Conservation (phyloP, 495 filamentous ascomycete genomes). For the Talaromyces wortmannii region DNA sequence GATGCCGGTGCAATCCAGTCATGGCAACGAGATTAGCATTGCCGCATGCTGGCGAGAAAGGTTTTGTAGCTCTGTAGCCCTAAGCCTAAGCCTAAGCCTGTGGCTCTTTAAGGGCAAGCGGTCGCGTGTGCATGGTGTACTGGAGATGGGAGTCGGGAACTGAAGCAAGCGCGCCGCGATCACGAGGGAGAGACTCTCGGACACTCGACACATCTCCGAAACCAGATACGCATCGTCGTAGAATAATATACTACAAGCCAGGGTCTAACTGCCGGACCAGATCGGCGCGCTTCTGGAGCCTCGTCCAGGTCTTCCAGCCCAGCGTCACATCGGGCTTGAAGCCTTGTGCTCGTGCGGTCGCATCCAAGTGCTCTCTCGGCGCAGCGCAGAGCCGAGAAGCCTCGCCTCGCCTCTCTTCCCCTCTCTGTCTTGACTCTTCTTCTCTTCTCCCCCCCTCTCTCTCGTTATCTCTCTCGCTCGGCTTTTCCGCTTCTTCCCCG, state of each 20-base stretch:
- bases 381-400: neutral
- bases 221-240: neutral
- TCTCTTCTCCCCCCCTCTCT: neutral
- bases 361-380: conserved; percentile 11
- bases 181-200: no score
- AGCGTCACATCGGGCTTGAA: conserved; percentile 22
- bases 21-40: neutral
- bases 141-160: no score
- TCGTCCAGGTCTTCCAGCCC: conserved; percentile 5
- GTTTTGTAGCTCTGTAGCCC: no score
- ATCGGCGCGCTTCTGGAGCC: neutral
- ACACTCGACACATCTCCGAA: no score
- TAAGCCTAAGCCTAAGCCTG: no score
- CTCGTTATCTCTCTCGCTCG: conserved; percentile 1
- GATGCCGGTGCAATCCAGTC: neutral
- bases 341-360: conserved; percentile 27
- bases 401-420: neutral
- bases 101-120: no score
- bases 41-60: neutral
- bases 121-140: no score
- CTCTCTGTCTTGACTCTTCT: neutral
- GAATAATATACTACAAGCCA: neutral
- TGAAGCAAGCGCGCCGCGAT: no score
- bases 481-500: neutral
- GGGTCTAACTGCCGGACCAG: neutral